phyloP scores from a whole-genome alignment of 495 filamentous ascomycete genomes.

The Gamarada debralockiae region DNA sequence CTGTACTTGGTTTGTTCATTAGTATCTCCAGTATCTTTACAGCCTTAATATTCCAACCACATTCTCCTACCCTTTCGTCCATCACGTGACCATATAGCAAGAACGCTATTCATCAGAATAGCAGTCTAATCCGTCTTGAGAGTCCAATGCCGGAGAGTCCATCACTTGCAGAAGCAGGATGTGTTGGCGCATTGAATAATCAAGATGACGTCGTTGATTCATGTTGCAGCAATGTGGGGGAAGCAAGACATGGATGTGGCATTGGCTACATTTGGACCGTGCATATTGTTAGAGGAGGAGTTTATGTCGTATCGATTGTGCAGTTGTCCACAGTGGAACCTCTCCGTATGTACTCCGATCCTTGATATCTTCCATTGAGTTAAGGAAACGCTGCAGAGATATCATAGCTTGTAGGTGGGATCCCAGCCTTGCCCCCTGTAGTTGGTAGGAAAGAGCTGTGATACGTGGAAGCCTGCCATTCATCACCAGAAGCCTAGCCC shows the following conservation, averaged over 20 bases:
- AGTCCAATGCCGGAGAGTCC: conserved; percentile 11
- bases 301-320: conserved; percentile 6
- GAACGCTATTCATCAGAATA: conserved; percentile 2
- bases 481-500: too few relatives aligned
- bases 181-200: conserved; percentile 3
- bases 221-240: conserved; percentile 8
- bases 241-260: conserved; percentile 11
- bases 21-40: too few relatives aligned
- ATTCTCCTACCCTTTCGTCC: too few relatives aligned
- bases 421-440: too few relatives aligned
- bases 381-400: too few relatives aligned
- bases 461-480: too few relatives aligned
- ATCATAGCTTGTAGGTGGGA: too few relatives aligned
- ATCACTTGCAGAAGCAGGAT: conserved; percentile 8
- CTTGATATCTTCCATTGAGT: too few relatives aligned
- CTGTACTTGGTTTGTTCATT: too few relatives aligned
- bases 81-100: too few relatives aligned
- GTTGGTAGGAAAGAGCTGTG: too few relatives aligned
- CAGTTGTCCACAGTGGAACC: conserved; percentile 3
- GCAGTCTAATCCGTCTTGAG: conserved; percentile 12
- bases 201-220: conserved; percentile 9
- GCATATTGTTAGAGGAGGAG: conserved; percentile 9
- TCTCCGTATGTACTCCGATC: conserved; percentile 3
- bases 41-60: too few relatives aligned
- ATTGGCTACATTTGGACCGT: conserved; percentile 1